Evolutionary conservation across 768 basidiomycete species (phyloP), one percentile per base, ranked within the genome.

Genomic region (Tylopilus vinaceipallidus): DNA sequence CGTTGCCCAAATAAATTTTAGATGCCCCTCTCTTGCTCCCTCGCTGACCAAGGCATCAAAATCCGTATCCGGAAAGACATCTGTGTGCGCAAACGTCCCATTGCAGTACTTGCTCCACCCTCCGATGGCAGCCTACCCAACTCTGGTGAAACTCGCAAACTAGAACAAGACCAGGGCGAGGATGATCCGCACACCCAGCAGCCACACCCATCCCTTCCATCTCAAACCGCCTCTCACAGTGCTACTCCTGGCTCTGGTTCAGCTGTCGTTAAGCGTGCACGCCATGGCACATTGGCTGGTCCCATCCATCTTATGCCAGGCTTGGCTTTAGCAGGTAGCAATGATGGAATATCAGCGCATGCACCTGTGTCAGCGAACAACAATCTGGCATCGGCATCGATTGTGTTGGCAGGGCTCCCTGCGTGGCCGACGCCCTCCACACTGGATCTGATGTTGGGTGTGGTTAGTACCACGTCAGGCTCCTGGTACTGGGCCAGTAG

Each of bases 11-110:
- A n/a, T n/a, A 23, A 34, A 37, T 10, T 24, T 4, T 19, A 93
- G 93, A 93, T 69, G 93, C 91, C 86, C 3, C 77, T 95, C 1
- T 95, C 93, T 2, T 90, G 86, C 56, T 89, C 90, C 0, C 80
- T 95, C 47, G 91, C 92, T n/a, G 92, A 95, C 63, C 93, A 95
- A 69, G 93, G 93, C 20, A 92, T 95, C 71, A 95, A 95, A 71
- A 94, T 95, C 46, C 84, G 92, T 26, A 95, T 95, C 45, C 81
- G 93, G 32, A 95, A 94, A 67, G 91, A 95, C 51, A 91, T 93
- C 30, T 83, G 91, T 1, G 84, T 88, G 22, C 80, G 91, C 54
- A 91, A 91, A 64, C 75, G 84, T 11, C 80, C 83, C 5, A 75
- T 74, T 22, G 71, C 73, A 29, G 70, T 71, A 0, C 63, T 69